A percentile compares a stretch with the other conserved stretches of the same genome.
Evolutionary conservation across 768 basidiomycete genomes (phyloP).

Genomic region (Cyclocybe aegerita): DNA sequence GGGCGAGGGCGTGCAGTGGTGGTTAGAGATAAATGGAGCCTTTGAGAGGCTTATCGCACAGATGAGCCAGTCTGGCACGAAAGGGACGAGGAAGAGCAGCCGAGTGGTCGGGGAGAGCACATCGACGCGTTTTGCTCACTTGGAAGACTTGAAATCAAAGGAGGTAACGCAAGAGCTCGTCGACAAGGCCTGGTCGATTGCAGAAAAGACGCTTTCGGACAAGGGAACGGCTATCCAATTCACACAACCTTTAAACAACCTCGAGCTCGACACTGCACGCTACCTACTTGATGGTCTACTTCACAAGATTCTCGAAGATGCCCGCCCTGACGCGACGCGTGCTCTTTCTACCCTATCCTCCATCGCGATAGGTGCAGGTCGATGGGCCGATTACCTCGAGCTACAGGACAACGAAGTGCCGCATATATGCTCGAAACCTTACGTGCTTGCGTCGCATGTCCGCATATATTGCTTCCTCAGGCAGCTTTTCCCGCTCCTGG

Average conservation of each 20-base stretch:
- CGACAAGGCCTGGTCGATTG: constrained; percentile 46
- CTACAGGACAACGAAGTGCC: constrained; percentile 60
- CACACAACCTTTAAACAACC: constrained; percentile 39
- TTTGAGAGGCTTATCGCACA: constrained; percentile 15
- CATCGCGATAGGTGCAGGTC: constrained; percentile 16
- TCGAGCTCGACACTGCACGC: constrained; percentile 59
- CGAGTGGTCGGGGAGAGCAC: constrained; percentile 25
- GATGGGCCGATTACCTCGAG: constrained; percentile 50
- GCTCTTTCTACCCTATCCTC: constrained; percentile 10
- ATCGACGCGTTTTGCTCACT: constrained; percentile 9
- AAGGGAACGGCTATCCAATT: constrained; percentile 3
- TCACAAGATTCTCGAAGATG: constrained; percentile 38
- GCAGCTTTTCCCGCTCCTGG: constrained; percentile 24
- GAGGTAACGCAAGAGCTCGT: constrained; percentile 38
- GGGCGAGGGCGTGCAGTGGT: constrained; percentile 17
- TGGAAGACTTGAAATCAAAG: constrained; percentile 22
- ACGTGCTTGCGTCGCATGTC: constrained; percentile 50
- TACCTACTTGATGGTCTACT: constrained; percentile 54
- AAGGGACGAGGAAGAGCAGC: constrained; percentile 15
- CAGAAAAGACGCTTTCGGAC: constrained; percentile 25
- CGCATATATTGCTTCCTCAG: constrained; percentile 55
- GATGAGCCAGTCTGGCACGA: constrained; percentile 6
- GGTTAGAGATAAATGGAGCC: constrained; percentile 11
- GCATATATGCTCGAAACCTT: constrained; percentile 44
- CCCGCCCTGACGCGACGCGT: not conserved